Base-by-base conservation (phyloP, 441 rosid genomes). In the Hura crepitans region DNA sequence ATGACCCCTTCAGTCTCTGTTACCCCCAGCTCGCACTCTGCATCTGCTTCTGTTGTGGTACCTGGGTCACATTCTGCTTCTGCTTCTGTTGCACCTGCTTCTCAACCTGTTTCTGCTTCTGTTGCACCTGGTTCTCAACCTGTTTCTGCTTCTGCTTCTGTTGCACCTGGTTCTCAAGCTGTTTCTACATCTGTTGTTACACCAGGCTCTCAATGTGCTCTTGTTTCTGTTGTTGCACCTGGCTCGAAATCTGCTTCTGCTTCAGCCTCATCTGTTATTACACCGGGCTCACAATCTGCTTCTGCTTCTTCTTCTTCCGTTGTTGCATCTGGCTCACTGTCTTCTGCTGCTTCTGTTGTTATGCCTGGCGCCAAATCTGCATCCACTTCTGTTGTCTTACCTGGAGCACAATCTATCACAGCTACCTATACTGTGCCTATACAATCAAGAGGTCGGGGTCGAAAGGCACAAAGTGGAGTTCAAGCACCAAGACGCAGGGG, bases 401-500 rank as follows among this genome's bases (percentile, higher is more conserved):
- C 57, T 65, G 68, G 15, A 2, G 11, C 14, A 4, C 62, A 35
- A 17, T 27, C 63, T 56, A 30, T 23, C 30, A 2, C 63, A 39
- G 37, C 71, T 56, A 35, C 23, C 55, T 62, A 69, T 66, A 67
- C 89, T 70, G 67, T 62, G 43, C 75, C 76, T 5, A 56, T 72
- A 68, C 89, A 84, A 70, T 74, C 85, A 56, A 86, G 78, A 78
- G 89, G 89, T 25, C 84, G 82, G 57, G 92, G 95, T 72, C 81
- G 84, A 56, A 87, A 83, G 84, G 74, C 78, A 76, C 88, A 82
- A 69, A 68, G 75, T 85, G 87, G 77, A 65, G 86, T 72, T 45
- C 89, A 83, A 74, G 76, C 86, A 57, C 79, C 86, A 42, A 81
- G 90, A 18, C 87, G 86, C 58, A 81, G 93, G 77, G 96, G 97